Evolutionary conservation across 1,139 yeast species (phyloP), one percentile per base, ranked within the genome.

Genomic region (Diutina pseudorugosa): DNA sequence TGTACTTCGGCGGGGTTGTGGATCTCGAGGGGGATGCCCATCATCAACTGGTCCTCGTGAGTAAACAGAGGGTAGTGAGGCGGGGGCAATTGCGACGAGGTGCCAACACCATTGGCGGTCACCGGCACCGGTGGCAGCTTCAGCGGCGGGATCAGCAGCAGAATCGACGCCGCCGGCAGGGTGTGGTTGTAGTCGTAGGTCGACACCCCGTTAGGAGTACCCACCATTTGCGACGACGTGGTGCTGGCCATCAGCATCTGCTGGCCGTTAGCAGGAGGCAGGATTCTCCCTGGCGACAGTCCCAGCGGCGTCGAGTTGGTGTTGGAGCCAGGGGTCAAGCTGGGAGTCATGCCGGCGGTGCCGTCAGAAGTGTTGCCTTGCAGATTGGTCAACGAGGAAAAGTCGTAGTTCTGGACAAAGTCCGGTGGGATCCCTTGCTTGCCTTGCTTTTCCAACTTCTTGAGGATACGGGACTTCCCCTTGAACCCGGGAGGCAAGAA

Each of bases 401-500:
- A 14, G 25, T 43, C 47, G 25, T 43, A 43, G 25, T 43, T 43
- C 11, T 23, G 49, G 5, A 27, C 40, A 4, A 23, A 7, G 23
- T 45, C 49, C n/a, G n/a, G 41, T 9, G 40, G 41, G 9, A 45
- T 25, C n/a, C 49, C 49, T 33, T 21, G 49, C 19, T 45, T 45
- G 21, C 36, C 49, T 58, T 70, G 73, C 58, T 71, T 72, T 63
- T 67, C 69, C 50, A 70, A 62, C 56, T 72, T 66, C 59, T 73
- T 73, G 62, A 73, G 73, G 53, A 74, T 72, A 60, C 78, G 65
- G 18, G 75, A 70, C 58, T 73, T 73, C n/a, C 79, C 79, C 56
- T 71, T 69, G 59, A 73, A 74, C 1, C 83, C 85, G 45, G 67
- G 61, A n/a, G 91, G 89, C 56, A 85, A 71, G 25, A 30, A 27